Conservation (phyloP, 805 yeast genomes). For the Spathaspora girioi region DNA sequence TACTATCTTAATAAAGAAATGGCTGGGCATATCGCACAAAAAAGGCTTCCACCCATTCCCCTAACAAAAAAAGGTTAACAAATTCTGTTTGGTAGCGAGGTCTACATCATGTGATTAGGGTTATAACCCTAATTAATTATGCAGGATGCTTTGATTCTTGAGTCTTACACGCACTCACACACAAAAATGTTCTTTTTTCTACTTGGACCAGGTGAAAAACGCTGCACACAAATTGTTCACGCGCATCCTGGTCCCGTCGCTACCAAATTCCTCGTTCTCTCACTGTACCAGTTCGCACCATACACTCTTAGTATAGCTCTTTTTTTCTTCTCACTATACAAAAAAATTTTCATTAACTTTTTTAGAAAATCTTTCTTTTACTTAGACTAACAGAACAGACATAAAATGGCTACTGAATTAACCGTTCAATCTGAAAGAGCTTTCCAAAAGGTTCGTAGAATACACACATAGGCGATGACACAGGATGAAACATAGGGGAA, state of each 20-base stretch:
- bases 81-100: background rate
- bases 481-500: background rate
- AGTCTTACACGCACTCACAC: background rate
- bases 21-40: background rate
- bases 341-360: constrained; percentile 1
- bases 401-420: constrained; percentile 93
- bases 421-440: constrained; percentile 99
- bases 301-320: background rate
- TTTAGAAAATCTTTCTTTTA: background rate
- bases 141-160: background rate
- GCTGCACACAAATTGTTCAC: background rate
- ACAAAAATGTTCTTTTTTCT: background rate
- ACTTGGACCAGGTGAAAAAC: background rate
- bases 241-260: background rate
- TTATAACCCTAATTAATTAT: background rate
- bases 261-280: background rate
- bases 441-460: constrained; percentile 96
- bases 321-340: constrained; percentile 8
- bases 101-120: background rate
- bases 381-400: background rate
- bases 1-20: background rate
- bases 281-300: background rate
- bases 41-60: background rate
- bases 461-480: background rate
- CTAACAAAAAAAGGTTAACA: background rate